Conservation (phyloP, 1,284 basidiomycete species). For the Ustilago curta region DNA sequence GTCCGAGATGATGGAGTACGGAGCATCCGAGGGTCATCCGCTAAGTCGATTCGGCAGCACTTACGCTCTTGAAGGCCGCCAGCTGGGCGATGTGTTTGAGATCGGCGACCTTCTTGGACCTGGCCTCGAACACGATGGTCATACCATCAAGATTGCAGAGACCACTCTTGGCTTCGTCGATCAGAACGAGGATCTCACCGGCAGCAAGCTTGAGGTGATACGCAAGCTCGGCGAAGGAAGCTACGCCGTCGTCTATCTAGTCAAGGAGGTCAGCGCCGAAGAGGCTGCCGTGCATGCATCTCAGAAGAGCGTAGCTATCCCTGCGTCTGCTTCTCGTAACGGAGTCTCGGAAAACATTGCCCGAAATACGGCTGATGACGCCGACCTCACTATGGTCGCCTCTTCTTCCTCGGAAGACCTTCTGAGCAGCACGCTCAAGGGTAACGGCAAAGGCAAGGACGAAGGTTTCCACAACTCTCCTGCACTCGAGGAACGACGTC, state of each 20-base stretch:
- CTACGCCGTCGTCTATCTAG: conserved; percentile 68
- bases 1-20: conserved; percentile 59
- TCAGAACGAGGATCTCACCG: conserved; percentile 53
- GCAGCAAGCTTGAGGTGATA: conserved; percentile 61
- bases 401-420: conserved; percentile 39
- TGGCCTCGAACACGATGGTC: conserved; percentile 64
- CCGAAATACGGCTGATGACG: conserved; percentile 26
- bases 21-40: conserved; percentile 34
- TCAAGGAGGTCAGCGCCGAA: conserved; percentile 59
- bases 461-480: conserved; percentile 46
- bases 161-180: conserved; percentile 61
- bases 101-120: conserved; percentile 64
- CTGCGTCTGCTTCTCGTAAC: conserved; percentile 15
- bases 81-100: conserved; percentile 59
- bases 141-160: conserved; percentile 60
- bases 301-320: conserved; percentile 25
- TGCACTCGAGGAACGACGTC: conserved; percentile 43
- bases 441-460: conserved; percentile 29
- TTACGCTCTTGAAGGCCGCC: conserved; percentile 25
- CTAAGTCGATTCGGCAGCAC: conserved; percentile 37
- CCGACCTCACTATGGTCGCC: conserved; percentile 41
- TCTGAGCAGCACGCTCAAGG: conserved; percentile 47
- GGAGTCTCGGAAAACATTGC: background rate
- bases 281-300: conserved; percentile 17
- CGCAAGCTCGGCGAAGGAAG: conserved; percentile 66